Evolutionary conservation across 2,329 filamentous ascomycete genomes (phyloP).

Genomic region (Aureobasidium mangrovei): DNA sequence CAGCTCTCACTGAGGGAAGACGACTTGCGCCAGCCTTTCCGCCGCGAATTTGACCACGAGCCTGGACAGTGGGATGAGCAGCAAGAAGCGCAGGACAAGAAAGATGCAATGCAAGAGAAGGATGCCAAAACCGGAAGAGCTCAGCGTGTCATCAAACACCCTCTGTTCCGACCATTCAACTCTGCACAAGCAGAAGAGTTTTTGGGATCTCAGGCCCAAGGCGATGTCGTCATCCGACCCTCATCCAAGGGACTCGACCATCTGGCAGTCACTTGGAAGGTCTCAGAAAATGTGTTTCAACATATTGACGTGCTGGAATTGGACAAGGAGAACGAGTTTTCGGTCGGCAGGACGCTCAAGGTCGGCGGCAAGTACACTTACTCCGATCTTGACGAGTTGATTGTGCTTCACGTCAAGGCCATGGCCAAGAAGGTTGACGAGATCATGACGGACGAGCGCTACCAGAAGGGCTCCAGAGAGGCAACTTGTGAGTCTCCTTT

Average conservation of each 20-base stretch:
- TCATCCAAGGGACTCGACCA: constrained; percentile 95
- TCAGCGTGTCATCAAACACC: constrained; percentile 94
- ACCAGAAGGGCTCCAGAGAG: constrained; percentile 67
- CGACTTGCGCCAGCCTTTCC: constrained; percentile 63
- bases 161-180: constrained; percentile 90
- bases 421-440: constrained; percentile 98
- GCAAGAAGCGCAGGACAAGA: constrained; percentile 60
- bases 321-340: constrained; percentile 95
- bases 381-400: constrained; percentile 92
- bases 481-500: constrained; percentile 64
- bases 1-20: constrained; percentile 81
- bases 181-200: constrained; percentile 87
- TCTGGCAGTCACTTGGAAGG: constrained; percentile 95
- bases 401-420: constrained; percentile 92
- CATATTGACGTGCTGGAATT: constrained; percentile 96
- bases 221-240: constrained; percentile 89
- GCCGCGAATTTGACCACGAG: constrained; percentile 60
- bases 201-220: constrained; percentile 72
- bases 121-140: constrained; percentile 76
- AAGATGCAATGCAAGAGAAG: constrained; percentile 77
- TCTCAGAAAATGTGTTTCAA: constrained; percentile 90
- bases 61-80: constrained; percentile 72
- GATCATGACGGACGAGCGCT: constrained; percentile 91
- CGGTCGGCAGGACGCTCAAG: constrained; percentile 74
- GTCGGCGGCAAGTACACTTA: constrained; percentile 87